Evolutionary conservation across 345 rosid genomes (phyloP), one percentile per base, ranked within the genome.

Genomic region (Bruguiera sexangula): DNA sequence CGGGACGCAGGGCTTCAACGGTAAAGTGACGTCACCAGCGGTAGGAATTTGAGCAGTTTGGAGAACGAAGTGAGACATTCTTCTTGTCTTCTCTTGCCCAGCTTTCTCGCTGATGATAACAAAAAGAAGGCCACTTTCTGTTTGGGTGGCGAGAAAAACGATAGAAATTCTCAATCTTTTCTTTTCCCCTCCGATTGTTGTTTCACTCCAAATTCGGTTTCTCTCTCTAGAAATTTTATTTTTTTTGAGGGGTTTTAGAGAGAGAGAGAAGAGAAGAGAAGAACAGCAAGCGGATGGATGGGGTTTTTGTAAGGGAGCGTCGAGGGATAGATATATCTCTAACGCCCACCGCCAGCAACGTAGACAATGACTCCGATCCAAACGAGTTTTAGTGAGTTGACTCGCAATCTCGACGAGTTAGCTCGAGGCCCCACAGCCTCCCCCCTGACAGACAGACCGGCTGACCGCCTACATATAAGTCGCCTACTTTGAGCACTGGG

Each of bases 31-130:
- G 32, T 16, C 32, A 1, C 70, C 16, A 15, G 67, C 51, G 6
- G 69, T 21, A 6, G 79, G 69, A 53, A 76, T 52, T 56, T 66
- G 75, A 7, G 72, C 37, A 6, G 79, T 56, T 7, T 67, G 71
- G 22, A 76, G 62, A 4, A 76, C 65, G 22, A 71, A 71, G 63
- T 76, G 68, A 54, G 75, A 67, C 79, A 76, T 76, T 16, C 19
- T 39, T 59, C 19, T 54, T 24, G 6, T 27, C n/a, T 22, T 48
- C 39, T 18, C 22, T 20, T 22, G 3, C 4, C 21, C 8, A 2
- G 48, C 27, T 61, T 30, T 39, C 15, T 32, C 16, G 2, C 50
- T 2, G 20, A 43, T 31, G 9, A 39, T 3, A n/a, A 53, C 4
- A 6, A 2, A 4, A 10, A 43, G 56, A 30, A 8, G 27, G 29